These are phyloP conservation scores for Malassezia vespertilionis DNA, from an alignment of 1,284 basidiomycete species.

Conservation along the genomic window DNA sequence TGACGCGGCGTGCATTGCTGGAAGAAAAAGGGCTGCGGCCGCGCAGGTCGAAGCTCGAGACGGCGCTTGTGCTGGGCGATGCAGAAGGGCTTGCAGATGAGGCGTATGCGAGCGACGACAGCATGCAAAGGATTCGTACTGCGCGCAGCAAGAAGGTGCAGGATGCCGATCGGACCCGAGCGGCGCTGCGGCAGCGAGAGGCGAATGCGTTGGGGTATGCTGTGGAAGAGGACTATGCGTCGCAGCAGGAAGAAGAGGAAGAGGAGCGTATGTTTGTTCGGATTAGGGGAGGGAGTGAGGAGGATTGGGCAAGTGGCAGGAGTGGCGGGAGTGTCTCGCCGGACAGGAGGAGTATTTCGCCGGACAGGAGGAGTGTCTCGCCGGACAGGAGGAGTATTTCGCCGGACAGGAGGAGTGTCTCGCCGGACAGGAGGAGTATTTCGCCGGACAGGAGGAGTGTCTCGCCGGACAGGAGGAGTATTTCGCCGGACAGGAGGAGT, in stretches of 20 bases:
- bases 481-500: neutral
- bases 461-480: neutral
- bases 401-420: neutral
- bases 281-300: neutral
- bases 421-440: neutral
- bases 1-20: conserved; percentile 71
- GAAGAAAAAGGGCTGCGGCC: conserved; percentile 75
- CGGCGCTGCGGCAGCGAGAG: neutral
- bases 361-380: neutral
- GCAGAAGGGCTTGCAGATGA: conserved; percentile 2
- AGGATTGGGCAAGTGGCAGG: neutral
- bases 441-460: conserved; percentile 4
- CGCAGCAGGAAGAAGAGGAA: conserved; percentile 13
- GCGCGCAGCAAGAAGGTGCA: neutral
- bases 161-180: conserved; percentile 6
- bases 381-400: neutral
- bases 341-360: neutral
- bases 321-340: conserved; percentile 6
- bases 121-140: neutral
- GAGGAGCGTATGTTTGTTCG: conserved; percentile 11
- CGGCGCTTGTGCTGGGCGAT: conserved; percentile 56
- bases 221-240: conserved; percentile 3
- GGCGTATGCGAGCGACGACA: conserved; percentile 11
- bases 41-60: conserved; percentile 59
- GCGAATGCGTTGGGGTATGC: neutral